phyloP scores from a whole-genome alignment of 139 green algal species.

The Chlamydomonas sp. region DNA sequence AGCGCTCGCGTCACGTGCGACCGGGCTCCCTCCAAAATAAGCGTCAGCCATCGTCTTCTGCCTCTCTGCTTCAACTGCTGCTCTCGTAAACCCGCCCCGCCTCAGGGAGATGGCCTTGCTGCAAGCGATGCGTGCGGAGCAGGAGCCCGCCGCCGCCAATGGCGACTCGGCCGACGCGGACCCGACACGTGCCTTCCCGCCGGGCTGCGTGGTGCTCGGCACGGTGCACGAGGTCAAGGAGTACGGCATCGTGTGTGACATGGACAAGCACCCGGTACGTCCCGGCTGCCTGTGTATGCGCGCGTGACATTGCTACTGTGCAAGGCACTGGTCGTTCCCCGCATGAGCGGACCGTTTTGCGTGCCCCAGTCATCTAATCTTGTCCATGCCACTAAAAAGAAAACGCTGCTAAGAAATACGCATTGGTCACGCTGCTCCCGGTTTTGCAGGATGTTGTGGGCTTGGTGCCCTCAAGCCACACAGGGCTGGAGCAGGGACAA shows the following conservation, averaged over 20 bases:
- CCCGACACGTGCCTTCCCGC: constrained; percentile 26
- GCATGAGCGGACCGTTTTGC: too few species aligned
- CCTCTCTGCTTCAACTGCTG: neutral
- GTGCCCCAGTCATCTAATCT: too few species aligned
- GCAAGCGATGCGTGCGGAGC: constrained; percentile 40
- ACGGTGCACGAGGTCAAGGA: constrained; percentile 66
- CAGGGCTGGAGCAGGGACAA: too few species aligned
- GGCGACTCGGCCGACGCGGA: neutral
- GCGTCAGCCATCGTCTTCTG: too few species aligned
- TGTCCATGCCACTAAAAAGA: too few species aligned
- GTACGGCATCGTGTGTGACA: constrained; percentile 82
- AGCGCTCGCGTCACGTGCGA: too few species aligned
- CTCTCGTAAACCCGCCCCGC: neutral
- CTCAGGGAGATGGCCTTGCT: constrained; percentile 67
- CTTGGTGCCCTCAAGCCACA: constrained; percentile 12
- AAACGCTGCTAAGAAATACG: too few species aligned
- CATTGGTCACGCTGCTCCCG: neutral
- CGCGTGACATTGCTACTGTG: too few species aligned
- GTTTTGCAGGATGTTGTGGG: constrained; percentile 39
- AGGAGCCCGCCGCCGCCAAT: constrained; percentile 15
- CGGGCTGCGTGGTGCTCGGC: constrained; percentile 18
- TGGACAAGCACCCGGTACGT: constrained; percentile 60
- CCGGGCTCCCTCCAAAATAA: too few species aligned
- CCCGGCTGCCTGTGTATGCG: too few species aligned
- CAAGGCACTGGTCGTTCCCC: too few species aligned